These are phyloP conservation scores for Ophiostoma triangulosporum DNA, from an alignment of 2,329 filamentous ascomycete genomes.

Conservation along the genomic window DNA sequence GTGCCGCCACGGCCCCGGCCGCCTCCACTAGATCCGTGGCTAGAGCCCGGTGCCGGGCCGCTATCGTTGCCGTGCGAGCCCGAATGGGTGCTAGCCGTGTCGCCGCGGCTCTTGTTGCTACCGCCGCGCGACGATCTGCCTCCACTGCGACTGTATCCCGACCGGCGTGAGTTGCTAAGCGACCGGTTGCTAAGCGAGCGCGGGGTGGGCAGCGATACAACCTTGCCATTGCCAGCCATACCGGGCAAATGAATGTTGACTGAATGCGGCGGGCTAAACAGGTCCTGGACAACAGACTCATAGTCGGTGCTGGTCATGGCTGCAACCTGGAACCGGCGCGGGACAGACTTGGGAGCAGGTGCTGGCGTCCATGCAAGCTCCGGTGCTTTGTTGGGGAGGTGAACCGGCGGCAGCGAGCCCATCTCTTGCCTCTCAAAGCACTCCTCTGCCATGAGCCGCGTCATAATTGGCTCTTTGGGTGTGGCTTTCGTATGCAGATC, in stretches of 20 bases:
- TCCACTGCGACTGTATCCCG: slow-evolving; percentile 8
- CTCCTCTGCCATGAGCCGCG: slow-evolving; percentile 61
- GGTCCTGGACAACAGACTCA: slow-evolving; percentile 25
- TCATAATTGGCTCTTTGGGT: slow-evolving; percentile 32
- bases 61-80: slow-evolving; percentile 11
- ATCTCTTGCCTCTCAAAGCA: slow-evolving; percentile 74
- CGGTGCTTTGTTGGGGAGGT: slow-evolving; percentile 49
- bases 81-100: slow-evolving; percentile 7
- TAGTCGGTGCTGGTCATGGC: slow-evolving; percentile 26
- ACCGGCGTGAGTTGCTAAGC: slow-evolving; percentile 5
- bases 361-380: slow-evolving; percentile 50
- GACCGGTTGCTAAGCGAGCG: slow-evolving; percentile 14
- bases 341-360: slow-evolving; percentile 39
- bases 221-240: slow-evolving; percentile 24
- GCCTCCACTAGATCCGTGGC: slow-evolving; percentile 3
- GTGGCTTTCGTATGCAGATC: slow-evolving; percentile 25
- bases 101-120: slow-evolving; percentile 7
- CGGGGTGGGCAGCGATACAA: slow-evolving; percentile 20
- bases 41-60: not conserved
- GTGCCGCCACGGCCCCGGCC: slow-evolving; percentile 9
- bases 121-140: not conserved
- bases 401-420: slow-evolving; percentile 59
- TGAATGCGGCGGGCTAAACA: slow-evolving; percentile 25
- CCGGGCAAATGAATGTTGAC: slow-evolving; percentile 34
- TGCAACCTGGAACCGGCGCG: slow-evolving; percentile 33